Percentiles rank a stretch among this genome's conserved stretches.
These are phyloP conservation scores for Nitzschia sp. DNA, from an alignment of 108 stramenopile genomes.

Conservation along the genomic window DNA sequence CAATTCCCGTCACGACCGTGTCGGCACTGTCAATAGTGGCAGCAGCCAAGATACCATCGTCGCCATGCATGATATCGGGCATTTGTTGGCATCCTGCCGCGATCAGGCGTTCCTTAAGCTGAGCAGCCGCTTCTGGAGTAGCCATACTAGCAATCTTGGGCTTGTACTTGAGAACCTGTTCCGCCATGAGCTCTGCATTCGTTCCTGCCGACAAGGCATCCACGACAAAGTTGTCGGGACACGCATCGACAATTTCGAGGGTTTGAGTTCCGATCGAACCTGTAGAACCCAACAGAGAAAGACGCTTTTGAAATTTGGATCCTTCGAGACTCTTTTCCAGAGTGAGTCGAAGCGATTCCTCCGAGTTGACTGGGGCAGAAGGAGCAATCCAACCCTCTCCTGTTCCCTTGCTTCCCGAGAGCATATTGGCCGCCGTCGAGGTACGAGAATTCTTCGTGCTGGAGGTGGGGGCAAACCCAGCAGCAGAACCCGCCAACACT, in stretches of 20 bases:
- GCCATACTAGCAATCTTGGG: conserved; percentile 73
- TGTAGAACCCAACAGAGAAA: conserved; percentile 88
- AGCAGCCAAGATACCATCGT: conserved; percentile 82
- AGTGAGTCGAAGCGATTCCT: conserved; percentile 64
- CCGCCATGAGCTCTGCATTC: conserved; percentile 88
- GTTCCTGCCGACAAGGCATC: conserved; percentile 88
- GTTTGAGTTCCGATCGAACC: conserved; percentile 97
- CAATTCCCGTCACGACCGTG: conserved; percentile 95
- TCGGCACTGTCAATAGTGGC: conserved; percentile 80
- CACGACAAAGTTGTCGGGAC: conserved; percentile 92
- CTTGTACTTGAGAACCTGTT: conserved; percentile 88
- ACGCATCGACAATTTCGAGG: conserved; percentile 92
- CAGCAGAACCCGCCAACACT: neutral
- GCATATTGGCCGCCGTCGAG: neutral
- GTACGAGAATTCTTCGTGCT: neutral
- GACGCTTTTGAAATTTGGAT: conserved; percentile 78
- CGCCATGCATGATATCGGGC: conserved; percentile 78
- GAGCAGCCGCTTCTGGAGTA: conserved; percentile 66
- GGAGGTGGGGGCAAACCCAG: neutral
- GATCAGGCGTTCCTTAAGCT: conserved; percentile 48
- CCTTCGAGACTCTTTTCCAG: conserved; percentile 74
- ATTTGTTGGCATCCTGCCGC: conserved; percentile 53
- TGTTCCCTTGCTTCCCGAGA: conserved; percentile 63
- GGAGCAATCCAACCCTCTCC: conserved; percentile 85
- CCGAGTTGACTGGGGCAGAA: conserved; percentile 78